Evolutionary conservation across 305 asterid species (phyloP), one percentile per base, ranked within the genome.

Genomic region (Fraxinus latifolia): DNA sequence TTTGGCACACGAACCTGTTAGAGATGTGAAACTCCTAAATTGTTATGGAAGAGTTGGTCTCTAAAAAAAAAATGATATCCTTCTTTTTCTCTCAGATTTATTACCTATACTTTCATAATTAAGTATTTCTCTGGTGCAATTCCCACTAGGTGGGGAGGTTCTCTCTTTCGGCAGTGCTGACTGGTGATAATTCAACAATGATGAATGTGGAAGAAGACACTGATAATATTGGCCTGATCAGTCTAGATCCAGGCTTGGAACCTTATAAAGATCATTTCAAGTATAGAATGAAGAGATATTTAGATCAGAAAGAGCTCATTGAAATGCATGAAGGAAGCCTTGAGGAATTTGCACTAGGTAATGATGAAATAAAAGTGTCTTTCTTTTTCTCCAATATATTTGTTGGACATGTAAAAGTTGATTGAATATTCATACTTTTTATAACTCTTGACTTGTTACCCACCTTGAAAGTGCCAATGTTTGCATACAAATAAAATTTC

Each of bases 291-390:
- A 87, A 80, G 90, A 92, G 88, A 86, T 94, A 90, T 78, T 29
- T 77, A 5, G 96, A 96, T 60, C 95, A 90, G 83, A 91, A 90
- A 87, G 81, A 62, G 85, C 96, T 96, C 81, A 91, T 94, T 73
- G 94, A 91, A 77, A 88, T 87, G 74, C 82, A 93, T 85, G 99
- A 95, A 87, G 91, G 90, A 84, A 85, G 93, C 88, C 94, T 96
- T 39, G 94, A 90, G 85, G 93, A 93, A 85, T 96, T 96, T 78
- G 89, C 98, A 77, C 92, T 83, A 87, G 98, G 99, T 95, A 92
- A 92, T 76, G 82, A 79, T 67, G 79, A 70, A 80, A 80, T 39
- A 73, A 58, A 79, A 77, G 74, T 70, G 27, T 82, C 73, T 77
- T 19, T 11, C 70, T 25, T 37, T 68, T 37, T 44, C 72, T 23